phyloP scores from a whole-genome alignment of 2,329 filamentous ascomycete genomes.

The Diaporthe longicolla region DNA sequence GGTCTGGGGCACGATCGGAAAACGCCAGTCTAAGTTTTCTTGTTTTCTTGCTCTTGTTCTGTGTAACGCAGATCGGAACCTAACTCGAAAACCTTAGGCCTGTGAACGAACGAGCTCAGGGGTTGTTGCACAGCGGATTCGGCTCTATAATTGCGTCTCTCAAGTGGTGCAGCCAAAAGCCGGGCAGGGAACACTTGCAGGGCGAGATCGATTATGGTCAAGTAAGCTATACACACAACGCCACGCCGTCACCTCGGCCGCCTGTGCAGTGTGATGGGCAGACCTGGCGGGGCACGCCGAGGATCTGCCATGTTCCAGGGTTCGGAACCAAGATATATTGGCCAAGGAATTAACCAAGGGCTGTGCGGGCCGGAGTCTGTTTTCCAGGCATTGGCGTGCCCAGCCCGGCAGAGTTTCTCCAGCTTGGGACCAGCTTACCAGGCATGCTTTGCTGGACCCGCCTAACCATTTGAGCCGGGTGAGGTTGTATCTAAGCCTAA shows the following conservation, averaged over 20 bases:
- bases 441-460: conserved; percentile 16
- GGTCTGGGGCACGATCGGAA: background rate
- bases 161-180: too few species aligned
- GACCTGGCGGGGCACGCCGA: conserved; percentile 11
- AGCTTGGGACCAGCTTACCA: background rate
- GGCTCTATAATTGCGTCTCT: background rate
- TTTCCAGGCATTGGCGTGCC: conserved; percentile 17
- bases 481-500: conserved; percentile 38
- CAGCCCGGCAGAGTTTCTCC: background rate
- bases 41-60: background rate
- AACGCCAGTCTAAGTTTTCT: background rate
- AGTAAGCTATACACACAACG: background rate
- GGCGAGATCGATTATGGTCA: background rate
- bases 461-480: background rate
- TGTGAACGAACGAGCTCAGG: background rate
- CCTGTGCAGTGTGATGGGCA: background rate
- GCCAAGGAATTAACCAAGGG: conserved; percentile 30
- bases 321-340: conserved; percentile 33
- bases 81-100: background rate
- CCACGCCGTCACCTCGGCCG: background rate
- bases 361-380: conserved; percentile 31
- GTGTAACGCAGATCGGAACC: background rate
- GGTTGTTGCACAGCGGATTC: background rate
- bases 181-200: background rate
- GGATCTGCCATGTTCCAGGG: conserved; percentile 11